Percentiles rank a stretch among this genome's conserved stretches.
Evolutionary conservation across 495 filamentous ascomycete genomes (phyloP).

Genomic region (Parachaetomium inaequale): DNA sequence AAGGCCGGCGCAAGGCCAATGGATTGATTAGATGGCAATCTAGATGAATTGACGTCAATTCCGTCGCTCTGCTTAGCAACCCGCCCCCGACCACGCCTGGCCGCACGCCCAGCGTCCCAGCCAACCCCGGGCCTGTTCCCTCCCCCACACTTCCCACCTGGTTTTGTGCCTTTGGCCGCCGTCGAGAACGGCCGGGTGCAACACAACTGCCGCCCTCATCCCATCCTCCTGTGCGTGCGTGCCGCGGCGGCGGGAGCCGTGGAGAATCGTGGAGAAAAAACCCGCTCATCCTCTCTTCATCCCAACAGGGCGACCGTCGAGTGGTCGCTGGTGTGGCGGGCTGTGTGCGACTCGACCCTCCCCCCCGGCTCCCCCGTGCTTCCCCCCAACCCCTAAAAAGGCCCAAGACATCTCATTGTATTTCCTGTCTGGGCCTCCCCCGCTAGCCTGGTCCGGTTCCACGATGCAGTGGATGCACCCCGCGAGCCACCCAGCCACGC

Average conservation of each 20-base stretch:
- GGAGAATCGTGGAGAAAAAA: conserved; percentile 22
- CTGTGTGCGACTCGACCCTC: conserved; percentile 10
- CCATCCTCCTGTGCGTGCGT: conserved; percentile 16
- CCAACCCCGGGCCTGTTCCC: conserved; percentile 21
- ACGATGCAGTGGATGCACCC: conserved; percentile 36
- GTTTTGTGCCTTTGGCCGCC: conserved; percentile 28
- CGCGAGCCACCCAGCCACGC: conserved; percentile 32
- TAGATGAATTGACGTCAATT: conserved; percentile 39
- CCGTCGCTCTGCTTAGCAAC: conserved; percentile 20
- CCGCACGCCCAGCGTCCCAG: conserved; percentile 11
- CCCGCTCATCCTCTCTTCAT: conserved; percentile 13
- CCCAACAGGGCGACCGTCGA: neutral
- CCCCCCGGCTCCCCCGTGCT: neutral
- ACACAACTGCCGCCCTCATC: conserved; percentile 33
- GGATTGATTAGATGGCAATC: conserved; percentile 35
- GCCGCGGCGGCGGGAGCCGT: conserved; percentile 21
- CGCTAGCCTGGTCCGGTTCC: conserved; percentile 33
- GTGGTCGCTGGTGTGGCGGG: neutral
- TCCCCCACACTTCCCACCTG: conserved; percentile 23
- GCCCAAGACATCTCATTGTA: conserved; percentile 24
- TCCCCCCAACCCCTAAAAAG: conserved; percentile 25
- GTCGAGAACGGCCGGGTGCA: conserved; percentile 26
- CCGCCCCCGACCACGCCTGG: conserved; percentile 17
- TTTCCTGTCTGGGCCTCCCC: conserved; percentile 28
- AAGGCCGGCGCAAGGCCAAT: conserved; percentile 30